Evolutionary conservation across 352 stramenopile species (phyloP), one percentile per base, ranked within the genome.

Genomic region (Globisporangium polare): DNA sequence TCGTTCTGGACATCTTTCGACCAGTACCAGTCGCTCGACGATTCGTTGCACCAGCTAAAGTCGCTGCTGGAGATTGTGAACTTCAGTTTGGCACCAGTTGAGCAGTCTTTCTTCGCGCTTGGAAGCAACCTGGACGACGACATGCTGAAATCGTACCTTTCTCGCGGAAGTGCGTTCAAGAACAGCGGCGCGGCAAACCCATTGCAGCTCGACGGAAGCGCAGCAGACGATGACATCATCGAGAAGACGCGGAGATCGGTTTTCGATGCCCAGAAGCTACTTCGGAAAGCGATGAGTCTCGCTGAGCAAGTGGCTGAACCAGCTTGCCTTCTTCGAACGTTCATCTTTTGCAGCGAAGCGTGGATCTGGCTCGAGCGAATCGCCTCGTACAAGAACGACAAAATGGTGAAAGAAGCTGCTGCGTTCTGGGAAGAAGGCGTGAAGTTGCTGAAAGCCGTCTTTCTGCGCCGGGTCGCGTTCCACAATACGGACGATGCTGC

Each of bases 341-440:
- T 94, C 1, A 83, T 92, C 20, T 75, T 70, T 41, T 88, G 75
- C 57, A 77, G 74, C 26, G 73, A 94, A 72, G 74, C 77, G n/a
- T 94, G 84, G 84, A 72, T 88, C 9, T 92, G 82, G 81, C 69
- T 94, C 1, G 82, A 94, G 59, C 75, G 76, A 0, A 76, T 94
- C 39, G 77, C 80, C 8, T 85, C 80, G 7, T 90, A 91, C 61
- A 93, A 94, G 58, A 87, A 77, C 39, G 76, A 90, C 29, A 84
- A 86, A 17, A 78, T 83, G 17, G 62, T 94, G 54, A 92, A 92
- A 59, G 82, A 94, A 37, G 77, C 75, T 17, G 80, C 77, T 0
- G 79, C 84, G 0, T 92, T 90, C 54, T 94, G 82, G 80, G 85
- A 95, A 24, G 78, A 95, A 64, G 81, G 79, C 8, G 78, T 92